Percentiles rank a stretch among this genome's conserved stretches.
Conservation (phyloP, 306 rosid species). For the Hylodesmum podocarpum region DNA sequence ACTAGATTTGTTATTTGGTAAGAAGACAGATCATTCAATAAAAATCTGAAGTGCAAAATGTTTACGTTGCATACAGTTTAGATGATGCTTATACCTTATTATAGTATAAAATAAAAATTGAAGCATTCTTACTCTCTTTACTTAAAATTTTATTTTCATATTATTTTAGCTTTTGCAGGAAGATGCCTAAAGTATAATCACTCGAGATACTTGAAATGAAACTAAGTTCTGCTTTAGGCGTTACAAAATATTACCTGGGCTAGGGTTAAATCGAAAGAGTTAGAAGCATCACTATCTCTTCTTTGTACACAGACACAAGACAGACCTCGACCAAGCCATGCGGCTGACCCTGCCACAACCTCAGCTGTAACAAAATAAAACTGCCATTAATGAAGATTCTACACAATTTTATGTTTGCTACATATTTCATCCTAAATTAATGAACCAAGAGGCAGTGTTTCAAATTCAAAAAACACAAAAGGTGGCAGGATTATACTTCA, state of each 20-base stretch:
- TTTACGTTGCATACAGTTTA: background rate
- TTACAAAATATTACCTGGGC: conserved; percentile 55
- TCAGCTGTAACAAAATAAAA: conserved; percentile 70
- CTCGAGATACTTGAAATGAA: background rate
- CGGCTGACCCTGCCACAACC: conserved; percentile 95
- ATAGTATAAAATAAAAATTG: background rate
- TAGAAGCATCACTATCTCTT: conserved; percentile 81
- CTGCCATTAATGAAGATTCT: conserved; percentile 16
- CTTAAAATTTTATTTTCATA: background rate
- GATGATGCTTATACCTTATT: background rate
- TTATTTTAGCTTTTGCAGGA: background rate
- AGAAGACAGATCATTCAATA: background rate
- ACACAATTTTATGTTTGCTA: background rate
- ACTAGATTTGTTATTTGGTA: background rate
- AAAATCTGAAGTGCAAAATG: background rate
- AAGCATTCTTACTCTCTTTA: background rate
- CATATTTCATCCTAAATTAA: conserved; percentile 13
- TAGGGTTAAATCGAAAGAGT: conserved; percentile 74
- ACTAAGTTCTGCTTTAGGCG: background rate
- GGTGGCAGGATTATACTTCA: background rate
- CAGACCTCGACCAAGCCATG: conserved; percentile 98
- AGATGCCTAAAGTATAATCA: background rate
- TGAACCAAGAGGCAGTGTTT: background rate
- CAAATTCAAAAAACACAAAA: conserved; percentile 11
- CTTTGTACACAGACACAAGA: conserved; percentile 88